phyloP scores from a whole-genome alignment of 2,329 filamentous ascomycete species.

The Beauveria sp. region DNA sequence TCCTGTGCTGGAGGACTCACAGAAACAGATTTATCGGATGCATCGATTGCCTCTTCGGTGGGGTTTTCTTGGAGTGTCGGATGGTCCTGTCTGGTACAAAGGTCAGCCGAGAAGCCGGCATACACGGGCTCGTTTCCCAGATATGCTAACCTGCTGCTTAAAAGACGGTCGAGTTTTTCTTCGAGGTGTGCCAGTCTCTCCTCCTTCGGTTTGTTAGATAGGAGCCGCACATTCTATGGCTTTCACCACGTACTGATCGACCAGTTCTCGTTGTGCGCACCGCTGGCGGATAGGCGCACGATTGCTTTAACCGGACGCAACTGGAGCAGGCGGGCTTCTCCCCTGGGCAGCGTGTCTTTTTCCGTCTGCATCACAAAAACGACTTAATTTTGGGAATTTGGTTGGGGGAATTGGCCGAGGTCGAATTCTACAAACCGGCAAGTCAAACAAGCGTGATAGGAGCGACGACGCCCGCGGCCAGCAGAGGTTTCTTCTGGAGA shows the following conservation, averaged over 20 bases:
- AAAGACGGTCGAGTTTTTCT: constrained; percentile 43
- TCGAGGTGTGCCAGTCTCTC: constrained; percentile 43
- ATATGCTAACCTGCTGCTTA: constrained; percentile 29
- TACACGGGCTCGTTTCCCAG: not conserved
- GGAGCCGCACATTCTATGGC: constrained; percentile 1
- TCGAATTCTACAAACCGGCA: constrained; percentile 32
- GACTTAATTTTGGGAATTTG: not conserved
- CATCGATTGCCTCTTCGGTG: constrained; percentile 23
- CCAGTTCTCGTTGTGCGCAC: constrained; percentile 30
- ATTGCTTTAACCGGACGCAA: constrained; percentile 39
- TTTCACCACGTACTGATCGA: constrained; percentile 32
- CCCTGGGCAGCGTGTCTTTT: constrained; percentile 44
- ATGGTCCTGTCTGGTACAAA: constrained; percentile 1
- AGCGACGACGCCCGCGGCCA: constrained; percentile 29
- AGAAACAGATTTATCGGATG: constrained; percentile 29
- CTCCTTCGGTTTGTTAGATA: constrained; percentile 26
- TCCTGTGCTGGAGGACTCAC: constrained; percentile 22
- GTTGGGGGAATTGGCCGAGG: too few species aligned
- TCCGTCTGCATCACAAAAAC: constrained; percentile 16
- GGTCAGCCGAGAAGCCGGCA: not conserved
- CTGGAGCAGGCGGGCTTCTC: constrained; percentile 45
- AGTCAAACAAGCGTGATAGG: constrained; percentile 37
- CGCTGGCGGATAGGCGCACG: constrained; percentile 36
- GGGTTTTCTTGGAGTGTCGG: constrained; percentile 20
- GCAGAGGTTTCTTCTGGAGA: constrained; percentile 23